Evolutionary conservation across 192 early-diverging fungal genomes (phyloP).

Genomic region (Haplosporangium gracile): DNA sequence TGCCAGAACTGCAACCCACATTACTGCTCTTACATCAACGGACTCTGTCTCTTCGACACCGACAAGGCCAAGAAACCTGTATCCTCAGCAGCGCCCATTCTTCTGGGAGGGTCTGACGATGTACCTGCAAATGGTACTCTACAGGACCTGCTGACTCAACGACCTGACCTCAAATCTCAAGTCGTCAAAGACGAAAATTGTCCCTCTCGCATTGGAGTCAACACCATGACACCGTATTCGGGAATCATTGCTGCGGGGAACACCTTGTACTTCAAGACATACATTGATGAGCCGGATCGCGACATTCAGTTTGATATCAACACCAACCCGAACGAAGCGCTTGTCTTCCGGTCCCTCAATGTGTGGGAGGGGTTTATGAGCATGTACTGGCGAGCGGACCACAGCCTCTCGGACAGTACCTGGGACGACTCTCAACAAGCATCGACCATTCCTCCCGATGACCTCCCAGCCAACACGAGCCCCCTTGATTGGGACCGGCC

Average conservation of each 20-base stretch:
- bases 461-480: neutral
- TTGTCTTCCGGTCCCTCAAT: slow-evolving; percentile 36
- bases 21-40: slow-evolving; percentile 52
- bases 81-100: slow-evolving; percentile 7
- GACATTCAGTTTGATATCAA: slow-evolving; percentile 39
- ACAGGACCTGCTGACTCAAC: slow-evolving; percentile 29
- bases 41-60: slow-evolving; percentile 56
- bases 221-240: neutral
- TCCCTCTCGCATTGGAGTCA: slow-evolving; percentile 9
- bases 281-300: slow-evolving; percentile 27
- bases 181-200: slow-evolving; percentile 11
- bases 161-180: slow-evolving; percentile 11
- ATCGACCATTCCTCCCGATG: neutral
- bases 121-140: slow-evolving; percentile 32
- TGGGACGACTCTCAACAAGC: slow-evolving; percentile 26
- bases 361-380: slow-evolving; percentile 58
- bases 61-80: slow-evolving; percentile 39
- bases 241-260: slow-evolving; percentile 18
- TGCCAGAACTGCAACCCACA: slow-evolving; percentile 42
- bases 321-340: neutral
- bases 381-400: slow-evolving; percentile 52
- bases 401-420: slow-evolving; percentile 37
- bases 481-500: neutral
- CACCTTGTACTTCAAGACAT: slow-evolving; percentile 40
- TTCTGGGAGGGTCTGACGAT: slow-evolving; percentile 24